Percentiles rank a stretch among this genome's conserved stretches.
These are phyloP conservation scores for Pistacia vera DNA, from an alignment of 345 rosid genomes.

Conservation along the genomic window DNA sequence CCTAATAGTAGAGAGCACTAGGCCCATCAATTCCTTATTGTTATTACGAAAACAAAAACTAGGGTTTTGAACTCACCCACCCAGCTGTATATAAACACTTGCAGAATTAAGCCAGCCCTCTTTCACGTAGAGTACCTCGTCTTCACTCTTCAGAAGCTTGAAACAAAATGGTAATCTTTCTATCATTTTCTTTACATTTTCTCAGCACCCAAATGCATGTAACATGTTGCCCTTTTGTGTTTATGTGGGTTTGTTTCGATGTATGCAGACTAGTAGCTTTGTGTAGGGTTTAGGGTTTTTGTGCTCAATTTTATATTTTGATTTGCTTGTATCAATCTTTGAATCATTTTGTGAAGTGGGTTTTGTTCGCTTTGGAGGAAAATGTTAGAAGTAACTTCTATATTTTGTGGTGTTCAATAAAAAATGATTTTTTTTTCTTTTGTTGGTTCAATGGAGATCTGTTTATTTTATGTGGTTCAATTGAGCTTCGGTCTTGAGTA, in stretches of 20 bases:
- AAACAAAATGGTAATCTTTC: background rate
- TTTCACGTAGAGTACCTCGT: background rate
- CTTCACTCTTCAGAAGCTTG: background rate
- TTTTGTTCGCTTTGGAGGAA: background rate
- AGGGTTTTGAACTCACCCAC: background rate
- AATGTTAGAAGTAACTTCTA: background rate
- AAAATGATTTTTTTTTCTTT: background rate
- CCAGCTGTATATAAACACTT: no score
- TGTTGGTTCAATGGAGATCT: background rate
- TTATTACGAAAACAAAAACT: background rate
- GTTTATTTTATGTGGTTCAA: background rate
- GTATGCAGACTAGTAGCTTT: background rate
- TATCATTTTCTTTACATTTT: background rate
- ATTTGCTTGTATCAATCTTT: background rate
- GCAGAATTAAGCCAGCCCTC: background rate
- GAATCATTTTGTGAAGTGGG: background rate
- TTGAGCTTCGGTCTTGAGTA: no score
- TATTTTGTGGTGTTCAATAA: background rate
- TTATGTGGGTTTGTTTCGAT: background rate
- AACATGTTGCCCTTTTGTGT: background rate
- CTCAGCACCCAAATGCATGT: background rate
- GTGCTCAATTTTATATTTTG: no score
- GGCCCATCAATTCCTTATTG: background rate
- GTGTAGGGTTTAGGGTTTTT: background rate
- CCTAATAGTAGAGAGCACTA: background rate